A percentile compares a stretch with the other conserved stretches of the same genome.
Conservation (phyloP, 2,329 filamentous ascomycete genomes). For the Annulohypoxylon truncatum region DNA sequence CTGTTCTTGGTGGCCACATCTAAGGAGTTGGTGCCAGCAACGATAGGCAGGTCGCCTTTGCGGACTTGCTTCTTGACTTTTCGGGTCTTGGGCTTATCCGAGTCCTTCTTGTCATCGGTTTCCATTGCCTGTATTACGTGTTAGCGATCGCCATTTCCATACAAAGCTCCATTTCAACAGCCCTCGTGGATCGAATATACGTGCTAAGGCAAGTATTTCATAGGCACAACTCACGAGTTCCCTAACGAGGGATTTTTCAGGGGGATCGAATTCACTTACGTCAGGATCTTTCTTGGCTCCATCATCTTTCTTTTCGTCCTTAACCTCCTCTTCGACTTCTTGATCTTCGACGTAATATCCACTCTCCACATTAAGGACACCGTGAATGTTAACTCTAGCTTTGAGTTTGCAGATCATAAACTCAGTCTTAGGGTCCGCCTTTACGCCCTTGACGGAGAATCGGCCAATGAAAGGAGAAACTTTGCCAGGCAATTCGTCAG, state of each 20-base stretch:
- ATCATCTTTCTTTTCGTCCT: conserved; percentile 71
- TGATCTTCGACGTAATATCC: conserved; percentile 99
- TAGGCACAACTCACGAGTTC: not conserved
- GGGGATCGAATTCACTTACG: conserved; percentile 64
- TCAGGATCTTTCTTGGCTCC: conserved; percentile 75
- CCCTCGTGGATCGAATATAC: not conserved
- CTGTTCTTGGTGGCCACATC: conserved; percentile 74
- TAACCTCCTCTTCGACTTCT: conserved; percentile 93
- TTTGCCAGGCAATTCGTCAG: conserved; percentile 88
- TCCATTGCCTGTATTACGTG: conserved; percentile 77
- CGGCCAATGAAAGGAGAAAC: conserved; percentile 94
- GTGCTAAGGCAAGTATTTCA: not conserved
- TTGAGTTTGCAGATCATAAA: conserved; percentile 99
- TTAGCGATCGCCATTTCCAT: conserved; percentile 39
- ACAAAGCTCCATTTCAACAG: not conserved
- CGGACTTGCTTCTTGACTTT: conserved; percentile 99
- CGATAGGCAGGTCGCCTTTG: conserved; percentile 93
- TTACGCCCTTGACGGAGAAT: conserved; percentile 98
- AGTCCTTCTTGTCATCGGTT: conserved; percentile 75
- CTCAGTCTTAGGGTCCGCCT: conserved; percentile 91
- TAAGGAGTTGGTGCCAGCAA: conserved; percentile 83
- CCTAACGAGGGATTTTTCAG: too few species aligned
- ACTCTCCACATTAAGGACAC: conserved; percentile 94
- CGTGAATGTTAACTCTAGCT: conserved; percentile 95
- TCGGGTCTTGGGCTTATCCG: conserved; percentile 80